A percentile compares a stretch with the other conserved stretches of the same genome.
Conservation (phyloP, 495 filamentous ascomycete species). For the Monascus purpureus region DNA sequence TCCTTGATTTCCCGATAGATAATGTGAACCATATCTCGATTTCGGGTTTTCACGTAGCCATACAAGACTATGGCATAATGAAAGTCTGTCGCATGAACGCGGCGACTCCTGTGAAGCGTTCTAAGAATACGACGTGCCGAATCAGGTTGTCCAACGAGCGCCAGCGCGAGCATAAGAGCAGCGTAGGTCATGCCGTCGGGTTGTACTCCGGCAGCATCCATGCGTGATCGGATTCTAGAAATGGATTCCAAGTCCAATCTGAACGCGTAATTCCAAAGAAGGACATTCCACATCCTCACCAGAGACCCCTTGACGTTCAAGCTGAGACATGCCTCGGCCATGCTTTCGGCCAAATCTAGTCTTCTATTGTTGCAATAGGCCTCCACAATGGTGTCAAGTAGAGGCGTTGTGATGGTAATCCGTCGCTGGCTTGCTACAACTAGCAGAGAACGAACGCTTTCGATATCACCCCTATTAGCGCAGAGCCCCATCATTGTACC, state of each 20-base stretch:
- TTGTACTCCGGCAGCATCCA: constrained; percentile 42
- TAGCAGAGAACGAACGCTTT: constrained; percentile 49
- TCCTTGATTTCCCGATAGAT: constrained; percentile 38
- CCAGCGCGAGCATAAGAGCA: constrained; percentile 57
- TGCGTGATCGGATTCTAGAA: constrained; percentile 44
- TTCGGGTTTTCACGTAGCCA: constrained; percentile 39
- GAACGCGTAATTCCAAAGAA: constrained; percentile 54
- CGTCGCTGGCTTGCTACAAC: constrained; percentile 30
- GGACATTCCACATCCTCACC: constrained; percentile 63
- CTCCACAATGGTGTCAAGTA: constrained; percentile 52
- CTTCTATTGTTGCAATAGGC: constrained; percentile 53
- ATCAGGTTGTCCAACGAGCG: constrained; percentile 43
- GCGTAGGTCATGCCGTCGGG: constrained; percentile 60
- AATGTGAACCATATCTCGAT: constrained; percentile 36
- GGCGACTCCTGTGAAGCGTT: constrained; percentile 39
- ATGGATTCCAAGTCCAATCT: constrained; percentile 47
- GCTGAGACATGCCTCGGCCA: constrained; percentile 33
- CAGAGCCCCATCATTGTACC: constrained; percentile 58
- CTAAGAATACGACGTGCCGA: constrained; percentile 53
- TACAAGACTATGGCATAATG: constrained; percentile 70
- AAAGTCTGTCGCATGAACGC: constrained; percentile 44
- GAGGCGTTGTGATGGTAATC: constrained; percentile 29
- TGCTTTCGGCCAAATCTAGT: constrained; percentile 43
- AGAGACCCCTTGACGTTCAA: constrained; percentile 29
- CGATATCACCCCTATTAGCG: constrained; percentile 60